Evolutionary conservation across 768 basidiomycete genomes (phyloP).

Genomic region (Mycena alexandri): DNA sequence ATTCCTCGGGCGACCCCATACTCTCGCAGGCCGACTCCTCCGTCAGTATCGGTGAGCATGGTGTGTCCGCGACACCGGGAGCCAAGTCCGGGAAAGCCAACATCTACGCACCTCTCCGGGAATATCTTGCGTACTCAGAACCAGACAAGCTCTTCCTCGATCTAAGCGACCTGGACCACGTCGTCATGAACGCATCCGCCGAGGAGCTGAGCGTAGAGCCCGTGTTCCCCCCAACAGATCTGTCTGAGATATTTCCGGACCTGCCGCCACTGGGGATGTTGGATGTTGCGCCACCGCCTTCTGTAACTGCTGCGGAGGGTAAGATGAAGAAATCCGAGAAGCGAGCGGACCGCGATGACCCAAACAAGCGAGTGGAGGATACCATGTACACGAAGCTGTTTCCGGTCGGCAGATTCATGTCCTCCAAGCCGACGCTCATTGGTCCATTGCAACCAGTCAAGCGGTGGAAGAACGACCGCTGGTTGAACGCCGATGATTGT

Average conservation of each 20-base stretch:
- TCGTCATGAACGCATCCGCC: constrained; percentile 44
- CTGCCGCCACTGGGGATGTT: constrained; percentile 72
- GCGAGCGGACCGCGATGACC: constrained; percentile 73
- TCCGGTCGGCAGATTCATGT: constrained; percentile 84
- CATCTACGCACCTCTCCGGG: constrained; percentile 69
- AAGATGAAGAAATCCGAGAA: constrained; percentile 70
- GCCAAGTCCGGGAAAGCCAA: constrained; percentile 58
- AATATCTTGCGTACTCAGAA: constrained; percentile 72
- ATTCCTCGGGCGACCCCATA: constrained; percentile 68
- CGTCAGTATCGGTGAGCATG: constrained; percentile 50
- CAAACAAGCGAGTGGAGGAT: constrained; percentile 84
- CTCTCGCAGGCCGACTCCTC: constrained; percentile 58
- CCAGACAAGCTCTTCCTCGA: constrained; percentile 66
- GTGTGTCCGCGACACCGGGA: constrained; percentile 38
- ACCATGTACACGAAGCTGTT: constrained; percentile 80
- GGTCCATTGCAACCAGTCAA: constrained; percentile 87
- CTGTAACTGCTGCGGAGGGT: constrained; percentile 50
- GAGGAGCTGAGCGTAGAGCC: constrained; percentile 42
- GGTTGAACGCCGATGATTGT: constrained; percentile 74
- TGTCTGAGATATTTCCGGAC: constrained; percentile 87
- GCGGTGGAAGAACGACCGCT: constrained; percentile 74
- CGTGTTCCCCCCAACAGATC: constrained; percentile 56
- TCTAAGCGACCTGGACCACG: constrained; percentile 53
- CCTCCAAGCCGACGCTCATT: constrained; percentile 84
- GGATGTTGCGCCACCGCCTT: constrained; percentile 55